Conservation (phyloP, 2,329 filamentous ascomycete genomes). For the Xylaria arbuscula region DNA sequence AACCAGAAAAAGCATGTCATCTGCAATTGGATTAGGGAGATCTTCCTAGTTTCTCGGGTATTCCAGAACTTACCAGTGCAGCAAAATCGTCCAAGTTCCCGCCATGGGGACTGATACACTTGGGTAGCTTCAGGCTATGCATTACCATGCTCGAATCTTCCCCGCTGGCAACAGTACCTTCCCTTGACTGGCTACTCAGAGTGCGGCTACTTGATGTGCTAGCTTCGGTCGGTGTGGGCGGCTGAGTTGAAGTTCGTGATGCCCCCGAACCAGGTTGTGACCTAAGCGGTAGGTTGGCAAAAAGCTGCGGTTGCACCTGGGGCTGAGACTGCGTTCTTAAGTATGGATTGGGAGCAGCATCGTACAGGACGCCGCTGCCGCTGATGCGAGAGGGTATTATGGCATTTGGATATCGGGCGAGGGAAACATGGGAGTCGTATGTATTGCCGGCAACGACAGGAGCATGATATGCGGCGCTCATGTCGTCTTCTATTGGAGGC, state of each 20-base stretch:
- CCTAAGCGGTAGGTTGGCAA: conserved; percentile 35
- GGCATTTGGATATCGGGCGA: conserved; percentile 54
- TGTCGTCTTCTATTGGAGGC: conserved; percentile 62
- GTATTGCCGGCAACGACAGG: conserved; percentile 55
- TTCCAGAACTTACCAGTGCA: conserved; percentile 70
- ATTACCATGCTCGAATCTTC: conserved; percentile 61
- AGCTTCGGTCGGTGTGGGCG: conserved; percentile 54
- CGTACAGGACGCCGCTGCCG: conserved; percentile 49
- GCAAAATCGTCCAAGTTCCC: conserved; percentile 85
- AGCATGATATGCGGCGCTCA: conserved; percentile 65
- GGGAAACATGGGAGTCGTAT: conserved; percentile 58
- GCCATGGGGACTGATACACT: conserved; percentile 78
- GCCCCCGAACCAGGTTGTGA: conserved; percentile 39
- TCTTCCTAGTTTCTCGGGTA: conserved; percentile 14
- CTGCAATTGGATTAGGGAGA: conserved; percentile 58
- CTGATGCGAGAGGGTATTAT: conserved; percentile 52
- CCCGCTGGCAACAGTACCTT: conserved; percentile 49
- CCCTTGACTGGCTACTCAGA: conserved; percentile 44
- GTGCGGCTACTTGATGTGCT: conserved; percentile 44
- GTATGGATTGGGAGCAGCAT: conserved; percentile 46
- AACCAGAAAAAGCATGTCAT: conserved; percentile 99
- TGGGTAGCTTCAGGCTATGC: conserved; percentile 76
- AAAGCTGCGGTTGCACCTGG: conserved; percentile 49
- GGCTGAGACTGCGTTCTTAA: conserved; percentile 50
- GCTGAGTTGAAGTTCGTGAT: conserved; percentile 52